Evolutionary conservation across 768 basidiomycete species (phyloP).

Genomic region (Pilatotrama ljubarskyi): DNA sequence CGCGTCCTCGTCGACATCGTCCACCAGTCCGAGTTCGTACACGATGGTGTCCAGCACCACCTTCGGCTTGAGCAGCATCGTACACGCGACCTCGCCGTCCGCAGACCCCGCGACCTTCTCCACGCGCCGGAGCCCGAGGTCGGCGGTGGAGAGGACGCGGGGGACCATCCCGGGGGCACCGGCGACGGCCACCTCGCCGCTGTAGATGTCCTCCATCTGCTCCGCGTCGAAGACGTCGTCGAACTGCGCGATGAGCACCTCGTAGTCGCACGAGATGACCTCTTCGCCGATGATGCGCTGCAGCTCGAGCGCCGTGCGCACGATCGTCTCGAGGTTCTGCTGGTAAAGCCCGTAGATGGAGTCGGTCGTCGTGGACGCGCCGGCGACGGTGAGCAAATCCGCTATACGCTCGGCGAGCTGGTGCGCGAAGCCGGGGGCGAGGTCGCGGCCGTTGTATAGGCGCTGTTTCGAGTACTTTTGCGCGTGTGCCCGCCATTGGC

Average conservation of each 20-base stretch:
- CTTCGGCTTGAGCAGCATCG: conserved; percentile 39
- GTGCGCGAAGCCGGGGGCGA: conserved; percentile 20
- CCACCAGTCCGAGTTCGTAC: conserved; percentile 24
- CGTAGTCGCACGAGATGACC: conserved; percentile 18
- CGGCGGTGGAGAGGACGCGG: conserved; percentile 38
- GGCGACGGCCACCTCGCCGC: conserved; percentile 14
- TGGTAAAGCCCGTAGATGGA: conserved; percentile 5
- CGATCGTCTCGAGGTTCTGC: conserved; percentile 16
- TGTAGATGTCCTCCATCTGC: conserved; percentile 20
- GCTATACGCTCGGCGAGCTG: conserved; percentile 24
- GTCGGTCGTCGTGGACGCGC: conserved; percentile 1
- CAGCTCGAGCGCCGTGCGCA: conserved; percentile 15
- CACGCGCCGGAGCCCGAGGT: conserved; percentile 38
- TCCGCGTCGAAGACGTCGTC: conserved; percentile 16
- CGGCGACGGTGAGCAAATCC: conserved; percentile 19
- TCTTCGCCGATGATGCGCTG: conserved; percentile 21
- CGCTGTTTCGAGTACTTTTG: conserved; percentile 23
- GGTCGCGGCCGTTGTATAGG: conserved; percentile 23
- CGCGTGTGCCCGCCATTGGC: conserved; percentile 23
- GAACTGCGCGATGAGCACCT: conserved; percentile 9
- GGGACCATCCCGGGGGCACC: conserved; percentile 17
- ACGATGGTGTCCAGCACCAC: conserved; percentile 36
- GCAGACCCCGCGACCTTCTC: conserved; percentile 30
- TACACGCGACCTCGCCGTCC: conserved; percentile 29
- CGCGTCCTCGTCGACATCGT: conserved; percentile 22